A percentile compares a stretch with the other conserved stretches of the same genome.
phyloP scores from a whole-genome alignment of 202 grass and related monocot species.

The Setaria italica region DNA sequence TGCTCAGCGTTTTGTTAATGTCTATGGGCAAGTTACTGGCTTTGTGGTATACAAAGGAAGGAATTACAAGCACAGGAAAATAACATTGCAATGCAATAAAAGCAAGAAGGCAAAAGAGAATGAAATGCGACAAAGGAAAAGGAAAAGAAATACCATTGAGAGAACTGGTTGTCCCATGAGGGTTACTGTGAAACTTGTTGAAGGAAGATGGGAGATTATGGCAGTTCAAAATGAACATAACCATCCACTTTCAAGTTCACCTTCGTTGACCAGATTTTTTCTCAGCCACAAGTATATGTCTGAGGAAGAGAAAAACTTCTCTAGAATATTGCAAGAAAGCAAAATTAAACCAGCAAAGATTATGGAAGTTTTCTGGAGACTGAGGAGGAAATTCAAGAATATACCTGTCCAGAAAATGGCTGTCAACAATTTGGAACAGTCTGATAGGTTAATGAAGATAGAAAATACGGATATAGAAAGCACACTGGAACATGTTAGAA shows the following conservation, averaged over 20 bases:
- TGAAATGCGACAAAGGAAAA: neutral
- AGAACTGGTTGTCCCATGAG: neutral
- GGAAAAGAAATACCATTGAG: neutral
- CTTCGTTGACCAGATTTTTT: neutral
- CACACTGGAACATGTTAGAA: neutral
- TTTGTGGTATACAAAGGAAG: neutral
- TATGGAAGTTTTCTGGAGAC: neutral
- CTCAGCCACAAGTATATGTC: too few species aligned
- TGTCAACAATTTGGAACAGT: neutral
- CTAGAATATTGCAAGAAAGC: conserved; percentile 1
- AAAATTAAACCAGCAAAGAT: neutral
- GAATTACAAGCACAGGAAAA: conserved; percentile 5
- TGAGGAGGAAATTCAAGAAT: neutral
- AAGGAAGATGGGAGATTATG: neutral
- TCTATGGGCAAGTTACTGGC: conserved; percentile 10
- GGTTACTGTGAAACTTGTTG: neutral
- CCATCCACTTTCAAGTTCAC: neutral
- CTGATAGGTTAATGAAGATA: neutral
- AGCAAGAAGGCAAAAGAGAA: neutral
- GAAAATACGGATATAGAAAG: neutral
- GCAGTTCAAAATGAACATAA: neutral
- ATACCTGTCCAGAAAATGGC: neutral
- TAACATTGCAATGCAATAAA: neutral
- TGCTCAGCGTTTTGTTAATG: conserved; percentile 8
- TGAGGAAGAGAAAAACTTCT: too few species aligned